A percentile compares a stretch with the other conserved stretches of the same genome.
phyloP scores from a whole-genome alignment of 2,329 filamentous ascomycete genomes.

The Didymella exigua region DNA sequence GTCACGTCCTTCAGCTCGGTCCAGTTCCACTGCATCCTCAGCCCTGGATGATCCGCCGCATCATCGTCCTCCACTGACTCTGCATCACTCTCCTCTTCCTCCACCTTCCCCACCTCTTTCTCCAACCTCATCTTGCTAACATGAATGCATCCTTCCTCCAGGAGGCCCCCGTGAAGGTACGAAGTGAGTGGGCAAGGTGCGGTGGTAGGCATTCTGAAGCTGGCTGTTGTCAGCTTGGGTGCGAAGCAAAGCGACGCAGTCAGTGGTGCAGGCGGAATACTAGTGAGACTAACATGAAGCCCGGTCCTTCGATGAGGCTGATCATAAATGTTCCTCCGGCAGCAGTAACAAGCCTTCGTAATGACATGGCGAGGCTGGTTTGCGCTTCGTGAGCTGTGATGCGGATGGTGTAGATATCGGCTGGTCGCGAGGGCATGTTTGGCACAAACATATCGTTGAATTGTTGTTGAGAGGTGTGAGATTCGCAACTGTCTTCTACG shows the following conservation, averaged over 20 bases:
- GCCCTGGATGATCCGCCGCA: conserved; percentile 17
- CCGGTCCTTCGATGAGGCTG: conserved; percentile 17
- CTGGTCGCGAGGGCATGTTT: conserved; percentile 9
- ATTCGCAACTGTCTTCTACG: too few relatives aligned
- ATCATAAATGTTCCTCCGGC: conserved; percentile 16
- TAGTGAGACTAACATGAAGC: conserved; percentile 18
- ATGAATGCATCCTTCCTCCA: conserved; percentile 27
- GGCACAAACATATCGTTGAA: conserved; percentile 12
- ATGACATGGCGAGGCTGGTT: conserved; percentile 6
- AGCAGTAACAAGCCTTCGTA: conserved; percentile 12
- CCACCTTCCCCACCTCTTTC: neutral
- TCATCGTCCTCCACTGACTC: conserved; percentile 16
- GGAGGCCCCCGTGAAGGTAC: conserved; percentile 17
- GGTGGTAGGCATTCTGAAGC: conserved; percentile 19
- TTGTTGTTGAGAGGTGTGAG: too few relatives aligned
- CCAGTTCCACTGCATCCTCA: conserved; percentile 24
- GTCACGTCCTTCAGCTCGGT: conserved; percentile 12
- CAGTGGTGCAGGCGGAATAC: too few relatives aligned
- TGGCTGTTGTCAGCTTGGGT: neutral
- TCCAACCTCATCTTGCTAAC: conserved; percentile 15
- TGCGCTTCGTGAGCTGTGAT: conserved; percentile 13
- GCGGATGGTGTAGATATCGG: conserved; percentile 22
- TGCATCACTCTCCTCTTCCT: conserved; percentile 13
- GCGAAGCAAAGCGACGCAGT: neutral
- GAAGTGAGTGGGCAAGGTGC: conserved; percentile 15